Conservation (phyloP, 2,329 filamentous ascomycete species). For the Cladosporium velox region DNA sequence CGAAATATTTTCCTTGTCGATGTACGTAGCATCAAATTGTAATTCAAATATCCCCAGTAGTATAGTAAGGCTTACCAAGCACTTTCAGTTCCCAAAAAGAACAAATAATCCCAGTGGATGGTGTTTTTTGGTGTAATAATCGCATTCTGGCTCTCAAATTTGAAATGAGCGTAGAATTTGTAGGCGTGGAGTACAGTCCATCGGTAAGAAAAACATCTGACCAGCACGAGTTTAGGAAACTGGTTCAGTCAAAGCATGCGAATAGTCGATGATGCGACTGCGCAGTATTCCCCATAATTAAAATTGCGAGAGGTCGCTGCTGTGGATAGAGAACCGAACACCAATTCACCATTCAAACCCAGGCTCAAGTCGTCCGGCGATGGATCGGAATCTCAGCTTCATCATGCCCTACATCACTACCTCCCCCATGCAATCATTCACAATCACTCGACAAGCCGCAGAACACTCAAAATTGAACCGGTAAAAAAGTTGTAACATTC, state of each 20-base stretch:
- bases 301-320: background rate
- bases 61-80: background rate
- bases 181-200: too few species aligned
- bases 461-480: background rate
- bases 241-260: background rate
- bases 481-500: constrained; percentile 1
- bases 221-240: background rate
- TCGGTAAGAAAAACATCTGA: background rate
- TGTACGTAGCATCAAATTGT: background rate
- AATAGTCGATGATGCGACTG: background rate
- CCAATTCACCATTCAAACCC: background rate
- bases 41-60: background rate
- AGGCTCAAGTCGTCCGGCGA: background rate
- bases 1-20: background rate
- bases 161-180: too few species aligned
- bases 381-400: background rate
- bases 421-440: background rate
- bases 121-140: background rate
- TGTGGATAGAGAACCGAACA: background rate
- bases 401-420: background rate
- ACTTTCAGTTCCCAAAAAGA: background rate
- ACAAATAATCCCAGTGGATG: too few species aligned
- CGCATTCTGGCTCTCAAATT: background rate
- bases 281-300: background rate
- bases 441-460: background rate